A percentile compares a stretch with the other conserved stretches of the same genome.
These are phyloP conservation scores for Ustilago sp. DNA, from an alignment of 1,284 basidiomycete genomes.

Conservation along the genomic window DNA sequence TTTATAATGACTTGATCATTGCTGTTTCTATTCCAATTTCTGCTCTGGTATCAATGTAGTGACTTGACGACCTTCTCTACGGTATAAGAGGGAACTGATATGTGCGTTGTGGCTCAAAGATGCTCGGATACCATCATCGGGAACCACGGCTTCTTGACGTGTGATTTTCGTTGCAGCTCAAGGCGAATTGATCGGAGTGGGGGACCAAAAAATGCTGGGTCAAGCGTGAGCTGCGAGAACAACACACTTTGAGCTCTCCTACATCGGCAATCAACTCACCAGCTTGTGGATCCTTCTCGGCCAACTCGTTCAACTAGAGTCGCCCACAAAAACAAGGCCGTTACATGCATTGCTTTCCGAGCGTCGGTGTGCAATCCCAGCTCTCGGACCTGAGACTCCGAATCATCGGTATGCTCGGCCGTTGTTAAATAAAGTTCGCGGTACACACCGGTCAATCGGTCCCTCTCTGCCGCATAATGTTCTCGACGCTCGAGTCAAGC, in stretches of 20 bases:
- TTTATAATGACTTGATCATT: slow-evolving; percentile 4
- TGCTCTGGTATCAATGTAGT: background rate
- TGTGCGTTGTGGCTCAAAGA: background rate
- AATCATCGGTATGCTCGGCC: slow-evolving; percentile 2
- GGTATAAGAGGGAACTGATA: background rate
- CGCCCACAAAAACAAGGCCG: background rate
- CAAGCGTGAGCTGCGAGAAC: background rate
- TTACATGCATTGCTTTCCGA: background rate
- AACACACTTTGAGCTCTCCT: background rate
- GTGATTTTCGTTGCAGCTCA: background rate
- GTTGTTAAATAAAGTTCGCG: background rate
- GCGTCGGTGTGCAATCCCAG: background rate
- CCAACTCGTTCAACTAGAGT: background rate
- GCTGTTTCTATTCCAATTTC: background rate
- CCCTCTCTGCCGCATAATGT: background rate
- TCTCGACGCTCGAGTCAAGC: background rate
- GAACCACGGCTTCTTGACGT: background rate
- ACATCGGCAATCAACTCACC: slow-evolving; percentile 10
- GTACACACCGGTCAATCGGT: slow-evolving; percentile 14
- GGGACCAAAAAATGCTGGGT: slow-evolving; percentile 16
- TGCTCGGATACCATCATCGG: background rate
- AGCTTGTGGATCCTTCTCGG: slow-evolving; percentile 4
- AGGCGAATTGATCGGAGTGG: slow-evolving; percentile 33
- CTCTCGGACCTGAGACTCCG: slow-evolving; percentile 16
- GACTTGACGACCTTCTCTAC: background rate